Evolutionary conservation across 1,139 yeast species (phyloP).

Genomic region (Hemisphaericaspora xylofermentans): DNA sequence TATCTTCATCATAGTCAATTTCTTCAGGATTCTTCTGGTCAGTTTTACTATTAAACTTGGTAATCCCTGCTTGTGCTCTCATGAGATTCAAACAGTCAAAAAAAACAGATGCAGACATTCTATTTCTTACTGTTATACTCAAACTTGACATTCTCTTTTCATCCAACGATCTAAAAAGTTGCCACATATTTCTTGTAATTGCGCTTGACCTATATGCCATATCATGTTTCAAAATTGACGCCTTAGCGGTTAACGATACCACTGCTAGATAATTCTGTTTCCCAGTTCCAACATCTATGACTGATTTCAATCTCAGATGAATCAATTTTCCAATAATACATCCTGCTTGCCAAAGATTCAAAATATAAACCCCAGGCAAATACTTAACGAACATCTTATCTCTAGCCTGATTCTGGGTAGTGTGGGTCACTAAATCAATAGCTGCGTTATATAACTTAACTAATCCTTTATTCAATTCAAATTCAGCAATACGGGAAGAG

Average conservation of each 20-base stretch:
- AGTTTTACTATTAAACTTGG: constrained; percentile 48
- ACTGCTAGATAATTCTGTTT: constrained; percentile 70
- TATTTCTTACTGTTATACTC: constrained; percentile 63
- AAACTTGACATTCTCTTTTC: constrained; percentile 38
- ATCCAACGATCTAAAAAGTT: constrained; percentile 62
- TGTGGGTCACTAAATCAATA: constrained; percentile 65
- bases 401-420: constrained; percentile 56
- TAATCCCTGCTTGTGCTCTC: constrained; percentile 85
- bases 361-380: constrained; percentile 78
- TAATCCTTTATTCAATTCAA: constrained; percentile 72
- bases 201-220: constrained; percentile 92
- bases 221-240: constrained; percentile 87
- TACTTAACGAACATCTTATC: constrained; percentile 68
- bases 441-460: constrained; percentile 81
- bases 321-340: constrained; percentile 76
- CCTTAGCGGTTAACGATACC: constrained; percentile 66
- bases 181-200: constrained; percentile 94
- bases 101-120: constrained; percentile 91
- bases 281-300: constrained; percentile 72
- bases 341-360: constrained; percentile 89
- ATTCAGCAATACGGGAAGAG: constrained; percentile 49
- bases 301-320: constrained; percentile 67
- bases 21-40: constrained; percentile 24
- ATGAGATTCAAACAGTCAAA: constrained; percentile 85
- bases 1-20: constrained; percentile 21